Conservation (phyloP, 345 rosid genomes). For the Arabidopsis suecica region DNA sequence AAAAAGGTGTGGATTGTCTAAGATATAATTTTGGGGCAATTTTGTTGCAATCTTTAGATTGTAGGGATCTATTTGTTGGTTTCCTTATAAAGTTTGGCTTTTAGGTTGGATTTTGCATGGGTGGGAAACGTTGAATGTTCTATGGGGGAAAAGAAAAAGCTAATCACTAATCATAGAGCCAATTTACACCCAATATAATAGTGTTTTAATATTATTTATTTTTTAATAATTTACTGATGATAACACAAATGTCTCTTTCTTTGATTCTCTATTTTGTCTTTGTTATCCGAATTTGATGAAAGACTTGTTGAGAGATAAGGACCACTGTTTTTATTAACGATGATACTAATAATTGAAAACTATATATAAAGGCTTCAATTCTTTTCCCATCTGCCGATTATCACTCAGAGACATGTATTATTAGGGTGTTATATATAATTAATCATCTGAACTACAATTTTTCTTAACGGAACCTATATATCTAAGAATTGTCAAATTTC, state of each 20-base stretch:
- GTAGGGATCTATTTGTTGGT: conserved; percentile 16
- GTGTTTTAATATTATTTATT: background rate
- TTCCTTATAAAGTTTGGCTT: background rate
- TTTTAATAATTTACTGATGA: conserved; percentile 6
- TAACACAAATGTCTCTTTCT: conserved; percentile 28
- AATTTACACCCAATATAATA: background rate
- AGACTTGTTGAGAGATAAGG: conserved; percentile 16
- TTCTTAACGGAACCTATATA: background rate
- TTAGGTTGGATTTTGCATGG: conserved; percentile 20
- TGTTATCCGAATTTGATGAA: conserved; percentile 20
- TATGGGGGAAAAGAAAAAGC: background rate
- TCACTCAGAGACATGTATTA: background rate
- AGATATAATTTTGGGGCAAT: background rate
- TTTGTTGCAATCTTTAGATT: background rate
- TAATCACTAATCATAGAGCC: background rate
- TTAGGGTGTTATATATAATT: conserved; percentile 1
- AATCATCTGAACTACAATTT: background rate
- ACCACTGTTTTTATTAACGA: conserved; percentile 12
- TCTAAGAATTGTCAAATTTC: background rate
- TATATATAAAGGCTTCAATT: background rate
- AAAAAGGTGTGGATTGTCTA: background rate
- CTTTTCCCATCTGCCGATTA: conserved; percentile 2
- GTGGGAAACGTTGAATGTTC: conserved; percentile 36
- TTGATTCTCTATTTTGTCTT: conserved; percentile 15
- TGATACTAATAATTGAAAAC: conserved; percentile 6